A percentile compares a stretch with the other conserved stretches of the same genome.
phyloP scores from a whole-genome alignment of 106 monocot species.

The Iris macrosiphon region DNA sequence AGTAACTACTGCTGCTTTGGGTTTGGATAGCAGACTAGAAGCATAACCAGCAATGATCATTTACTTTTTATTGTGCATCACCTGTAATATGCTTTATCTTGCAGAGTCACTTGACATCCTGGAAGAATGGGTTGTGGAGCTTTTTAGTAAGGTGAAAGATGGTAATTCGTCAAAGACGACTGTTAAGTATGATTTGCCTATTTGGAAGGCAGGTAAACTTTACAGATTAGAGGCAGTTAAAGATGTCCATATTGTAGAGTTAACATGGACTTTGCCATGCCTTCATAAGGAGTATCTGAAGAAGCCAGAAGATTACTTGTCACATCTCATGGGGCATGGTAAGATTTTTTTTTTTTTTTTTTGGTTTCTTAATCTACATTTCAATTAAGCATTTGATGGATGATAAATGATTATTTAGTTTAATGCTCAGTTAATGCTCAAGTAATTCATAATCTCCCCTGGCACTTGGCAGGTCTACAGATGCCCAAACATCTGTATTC shows the following conservation, averaged over 20 bases:
- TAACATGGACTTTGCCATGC: constrained; percentile 91
- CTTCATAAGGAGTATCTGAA: constrained; percentile 88
- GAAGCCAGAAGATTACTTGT: constrained; percentile 89
- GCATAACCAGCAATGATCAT: neutral
- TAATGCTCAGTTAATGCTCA: neutral
- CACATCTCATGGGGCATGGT: constrained; percentile 97
- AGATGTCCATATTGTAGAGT: constrained; percentile 79
- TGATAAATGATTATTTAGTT: neutral
- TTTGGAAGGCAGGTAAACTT: constrained; percentile 77
- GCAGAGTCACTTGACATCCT: constrained; percentile 83
- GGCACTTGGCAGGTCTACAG: too few relatives aligned
- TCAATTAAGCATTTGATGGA: neutral
- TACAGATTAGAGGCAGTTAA: constrained; percentile 89
- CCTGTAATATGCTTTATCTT: constrained; percentile 3
- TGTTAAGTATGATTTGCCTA: constrained; percentile 26
- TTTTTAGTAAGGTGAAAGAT: constrained; percentile 61
- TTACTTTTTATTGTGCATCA: neutral
- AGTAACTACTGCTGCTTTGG: neutral
- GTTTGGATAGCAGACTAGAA: neutral
- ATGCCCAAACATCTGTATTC: too few relatives aligned
- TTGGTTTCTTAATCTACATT: neutral
- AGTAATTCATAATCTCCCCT: neutral
- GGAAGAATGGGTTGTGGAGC: constrained; percentile 79
- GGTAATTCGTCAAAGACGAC: constrained; percentile 26
- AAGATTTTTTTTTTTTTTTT: neutral